These are phyloP conservation scores for Rhizopus stolonifer DNA, from an alignment of 371 early-diverging fungal species.

Conservation along the genomic window DNA sequence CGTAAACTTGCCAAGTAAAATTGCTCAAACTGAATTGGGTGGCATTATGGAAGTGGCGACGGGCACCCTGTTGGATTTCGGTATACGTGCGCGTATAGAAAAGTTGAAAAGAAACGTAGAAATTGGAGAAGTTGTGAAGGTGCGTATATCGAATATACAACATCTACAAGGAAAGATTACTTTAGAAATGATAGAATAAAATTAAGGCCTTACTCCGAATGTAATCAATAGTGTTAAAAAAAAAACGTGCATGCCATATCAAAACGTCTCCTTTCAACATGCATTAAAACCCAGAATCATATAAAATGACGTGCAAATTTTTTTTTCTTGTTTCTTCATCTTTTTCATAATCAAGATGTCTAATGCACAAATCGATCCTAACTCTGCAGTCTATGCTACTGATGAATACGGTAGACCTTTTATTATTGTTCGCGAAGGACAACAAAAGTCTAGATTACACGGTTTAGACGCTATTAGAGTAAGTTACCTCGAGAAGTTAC, in stretches of 20 bases:
- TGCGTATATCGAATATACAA: slow-evolving; percentile 25
- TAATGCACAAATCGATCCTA: slow-evolving; percentile 32
- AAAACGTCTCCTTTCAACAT: not conserved
- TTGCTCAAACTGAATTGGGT: slow-evolving; percentile 25
- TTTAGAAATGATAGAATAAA: slow-evolving; percentile 16
- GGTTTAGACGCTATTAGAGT: slow-evolving; percentile 95
- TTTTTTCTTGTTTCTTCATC: not conserved
- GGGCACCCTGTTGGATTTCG: slow-evolving; percentile 38
- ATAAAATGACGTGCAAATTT: slow-evolving; percentile 1
- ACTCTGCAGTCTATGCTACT: slow-evolving; percentile 62
- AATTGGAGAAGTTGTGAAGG: slow-evolving; percentile 34
- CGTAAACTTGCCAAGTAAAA: slow-evolving; percentile 11
- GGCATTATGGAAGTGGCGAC: slow-evolving; percentile 31
- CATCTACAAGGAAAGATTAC: slow-evolving; percentile 21
- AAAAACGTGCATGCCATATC: too few relatives aligned
- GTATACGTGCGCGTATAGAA: slow-evolving; percentile 33
- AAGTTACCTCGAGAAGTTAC: too few relatives aligned
- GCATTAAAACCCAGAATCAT: not conserved
- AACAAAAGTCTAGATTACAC: slow-evolving; percentile 80
- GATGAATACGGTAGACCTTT: slow-evolving; percentile 98
- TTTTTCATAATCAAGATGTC: slow-evolving; percentile 6
- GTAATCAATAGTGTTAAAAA: too few relatives aligned
- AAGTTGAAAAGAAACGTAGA: slow-evolving; percentile 24
- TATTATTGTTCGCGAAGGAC: slow-evolving; percentile 95
- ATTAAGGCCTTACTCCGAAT: too few relatives aligned